A percentile compares a stretch with the other conserved stretches of the same genome.
Conservation (phyloP, 1,284 basidiomycete genomes). For the Omphalotus olearius region DNA sequence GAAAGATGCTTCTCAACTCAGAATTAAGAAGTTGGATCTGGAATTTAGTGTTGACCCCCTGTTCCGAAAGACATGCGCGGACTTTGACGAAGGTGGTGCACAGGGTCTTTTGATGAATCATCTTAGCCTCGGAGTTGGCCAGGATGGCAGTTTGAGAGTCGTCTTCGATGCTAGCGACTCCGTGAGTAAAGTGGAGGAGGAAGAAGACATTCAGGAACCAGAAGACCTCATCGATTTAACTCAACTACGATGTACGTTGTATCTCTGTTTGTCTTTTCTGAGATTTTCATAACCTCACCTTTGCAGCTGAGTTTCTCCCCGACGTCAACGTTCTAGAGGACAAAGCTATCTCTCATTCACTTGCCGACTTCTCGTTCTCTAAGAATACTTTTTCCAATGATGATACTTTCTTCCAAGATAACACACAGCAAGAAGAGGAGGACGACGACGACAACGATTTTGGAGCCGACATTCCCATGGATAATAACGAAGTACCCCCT, state of each 20-base stretch:
- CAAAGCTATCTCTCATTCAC: constrained; percentile 75
- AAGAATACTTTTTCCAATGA: constrained; percentile 59
- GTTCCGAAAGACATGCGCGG: constrained; percentile 96
- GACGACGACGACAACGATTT: constrained; percentile 32
- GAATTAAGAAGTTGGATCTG: constrained; percentile 90
- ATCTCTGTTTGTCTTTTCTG: constrained; percentile 7
- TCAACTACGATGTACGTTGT: constrained; percentile 59
- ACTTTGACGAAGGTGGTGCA: constrained; percentile 98
- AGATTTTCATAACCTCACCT: constrained; percentile 4
- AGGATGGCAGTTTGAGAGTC: constrained; percentile 82
- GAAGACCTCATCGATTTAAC: constrained; percentile 67
- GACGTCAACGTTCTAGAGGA: constrained; percentile 58
- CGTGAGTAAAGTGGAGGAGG: constrained; percentile 74
- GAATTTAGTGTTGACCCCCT: constrained; percentile 97
- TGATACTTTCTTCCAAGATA: constrained; percentile 54
- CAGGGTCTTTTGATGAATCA: constrained; percentile 95
- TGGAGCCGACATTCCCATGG: constrained; percentile 31
- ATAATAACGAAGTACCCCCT: constrained; percentile 42
- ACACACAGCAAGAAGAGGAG: constrained; percentile 35
- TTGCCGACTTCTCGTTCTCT: constrained; percentile 78
- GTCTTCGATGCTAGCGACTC: constrained; percentile 97
- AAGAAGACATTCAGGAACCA: constrained; percentile 58
- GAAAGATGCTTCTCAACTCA: constrained; percentile 77
- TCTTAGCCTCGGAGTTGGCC: constrained; percentile 68
- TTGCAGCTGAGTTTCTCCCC: constrained; percentile 61